Conservation (phyloP, 2,329 filamentous ascomycete genomes). For the Diplocarpon mali region DNA sequence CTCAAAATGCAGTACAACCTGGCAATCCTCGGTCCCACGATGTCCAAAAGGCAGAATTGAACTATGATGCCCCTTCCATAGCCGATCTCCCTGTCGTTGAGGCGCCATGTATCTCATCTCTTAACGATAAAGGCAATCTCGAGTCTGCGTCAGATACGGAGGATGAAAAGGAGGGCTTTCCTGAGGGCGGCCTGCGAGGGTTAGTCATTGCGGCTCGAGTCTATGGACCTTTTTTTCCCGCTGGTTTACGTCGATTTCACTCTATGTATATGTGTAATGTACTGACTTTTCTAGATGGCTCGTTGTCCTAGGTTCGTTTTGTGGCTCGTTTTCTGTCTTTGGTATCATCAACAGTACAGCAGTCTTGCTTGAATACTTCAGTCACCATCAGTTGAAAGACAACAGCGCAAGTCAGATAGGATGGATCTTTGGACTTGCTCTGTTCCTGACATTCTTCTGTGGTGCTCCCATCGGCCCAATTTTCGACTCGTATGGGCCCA, state of each 20-base stretch:
- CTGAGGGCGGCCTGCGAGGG: constrained; percentile 52
- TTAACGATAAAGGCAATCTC: constrained; percentile 7
- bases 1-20: constrained; percentile 7
- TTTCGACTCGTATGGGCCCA: constrained; percentile 56
- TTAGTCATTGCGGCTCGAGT: constrained; percentile 1
- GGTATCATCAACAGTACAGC: constrained; percentile 54
- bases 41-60: constrained; percentile 15
- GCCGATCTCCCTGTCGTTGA: constrained; percentile 5
- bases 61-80: constrained; percentile 1
- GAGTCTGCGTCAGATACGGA: constrained; percentile 15
- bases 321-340: constrained; percentile 47
- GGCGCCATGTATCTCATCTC: background rate
- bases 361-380: constrained; percentile 52
- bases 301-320: constrained; percentile 56
- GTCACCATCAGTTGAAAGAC: constrained; percentile 45
- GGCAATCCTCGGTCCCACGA: constrained; percentile 3
- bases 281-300: constrained; percentile 35
- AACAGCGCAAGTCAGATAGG: constrained; percentile 48
- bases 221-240: background rate
- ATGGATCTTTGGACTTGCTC: constrained; percentile 48
- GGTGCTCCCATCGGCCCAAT: constrained; percentile 59
- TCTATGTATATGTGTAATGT: background rate
- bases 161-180: constrained; percentile 36
- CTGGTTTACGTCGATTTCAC: too few relatives aligned
- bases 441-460: constrained; percentile 58